Evolutionary conservation across 495 filamentous ascomycete genomes (phyloP).

Genomic region (Lepidopterella palustris): DNA sequence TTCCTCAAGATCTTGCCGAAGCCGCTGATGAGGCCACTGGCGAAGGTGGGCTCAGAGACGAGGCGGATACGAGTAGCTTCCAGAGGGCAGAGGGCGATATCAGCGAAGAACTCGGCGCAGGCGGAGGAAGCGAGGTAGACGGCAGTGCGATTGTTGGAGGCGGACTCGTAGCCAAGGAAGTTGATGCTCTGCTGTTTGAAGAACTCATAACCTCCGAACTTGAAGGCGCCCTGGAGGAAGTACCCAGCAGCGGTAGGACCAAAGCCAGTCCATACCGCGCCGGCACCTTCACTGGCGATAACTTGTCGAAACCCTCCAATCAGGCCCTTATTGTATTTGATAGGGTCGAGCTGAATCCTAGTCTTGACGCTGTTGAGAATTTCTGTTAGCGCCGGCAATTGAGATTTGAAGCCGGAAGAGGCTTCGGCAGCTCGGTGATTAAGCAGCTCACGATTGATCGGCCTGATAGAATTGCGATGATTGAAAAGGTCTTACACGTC

Average conservation of each 20-base stretch:
- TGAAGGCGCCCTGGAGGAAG: slow-evolving; percentile 45
- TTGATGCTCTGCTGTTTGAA: slow-evolving; percentile 44
- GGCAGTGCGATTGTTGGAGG: slow-evolving; percentile 39
- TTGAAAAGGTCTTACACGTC: slow-evolving; percentile 78
- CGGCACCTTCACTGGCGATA: slow-evolving; percentile 38
- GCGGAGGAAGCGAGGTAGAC: slow-evolving; percentile 42
- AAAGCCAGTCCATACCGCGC: slow-evolving; percentile 38
- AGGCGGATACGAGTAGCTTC: slow-evolving; percentile 41
- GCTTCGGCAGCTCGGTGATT: background rate
- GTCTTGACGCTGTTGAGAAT: slow-evolving; percentile 36
- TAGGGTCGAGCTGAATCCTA: slow-evolving; percentile 43
- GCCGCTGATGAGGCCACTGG: slow-evolving; percentile 37
- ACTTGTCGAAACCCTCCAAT: slow-evolving; percentile 41
- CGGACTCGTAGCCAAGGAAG: slow-evolving; percentile 39
- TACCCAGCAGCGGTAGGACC: slow-evolving; percentile 41
- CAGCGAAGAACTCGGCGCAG: slow-evolving; percentile 42
- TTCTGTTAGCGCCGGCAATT: slow-evolving; percentile 7
- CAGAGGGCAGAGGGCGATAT: slow-evolving; percentile 41
- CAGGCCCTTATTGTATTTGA: slow-evolving; percentile 41
- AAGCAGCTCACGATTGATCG: slow-evolving; percentile 14
- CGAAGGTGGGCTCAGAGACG: slow-evolving; percentile 40
- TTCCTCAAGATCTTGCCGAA: slow-evolving; percentile 38
- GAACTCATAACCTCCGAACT: slow-evolving; percentile 45
- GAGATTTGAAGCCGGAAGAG: background rate
- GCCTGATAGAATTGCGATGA: background rate